phyloP scores from a whole-genome alignment of 1,139 yeast genomes.

The Sugiyamaella castrensis region DNA sequence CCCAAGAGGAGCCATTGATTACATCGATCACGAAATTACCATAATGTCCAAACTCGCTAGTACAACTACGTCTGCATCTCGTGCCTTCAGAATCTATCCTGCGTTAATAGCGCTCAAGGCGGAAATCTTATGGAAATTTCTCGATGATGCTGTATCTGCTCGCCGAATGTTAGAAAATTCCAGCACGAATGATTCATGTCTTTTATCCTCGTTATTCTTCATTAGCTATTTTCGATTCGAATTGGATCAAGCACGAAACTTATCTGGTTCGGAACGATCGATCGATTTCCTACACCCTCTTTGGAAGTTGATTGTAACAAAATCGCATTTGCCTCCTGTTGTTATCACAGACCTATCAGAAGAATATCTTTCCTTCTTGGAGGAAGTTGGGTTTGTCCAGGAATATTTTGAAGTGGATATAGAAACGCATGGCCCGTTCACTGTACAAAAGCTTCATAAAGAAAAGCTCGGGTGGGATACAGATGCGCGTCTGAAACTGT shows the following conservation, averaged over 20 bases:
- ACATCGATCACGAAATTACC: slow-evolving; percentile 20
- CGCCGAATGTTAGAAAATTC: slow-evolving; percentile 27
- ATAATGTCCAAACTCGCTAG: too few species aligned
- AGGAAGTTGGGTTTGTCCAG: slow-evolving; percentile 26
- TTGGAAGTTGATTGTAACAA: slow-evolving; percentile 21
- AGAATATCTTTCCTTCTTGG: slow-evolving; percentile 32
- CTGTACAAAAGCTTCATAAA: slow-evolving; percentile 25
- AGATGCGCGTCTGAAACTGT: slow-evolving; percentile 27
- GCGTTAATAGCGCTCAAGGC: slow-evolving; percentile 25
- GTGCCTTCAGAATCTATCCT: slow-evolving; percentile 17
- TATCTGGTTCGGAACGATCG: not conserved
- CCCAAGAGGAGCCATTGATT: slow-evolving; percentile 22
- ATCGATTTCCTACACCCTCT: slow-evolving; percentile 15
- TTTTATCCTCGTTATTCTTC: slow-evolving; percentile 25
- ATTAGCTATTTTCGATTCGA: slow-evolving; percentile 36
- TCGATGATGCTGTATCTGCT: slow-evolving; percentile 27
- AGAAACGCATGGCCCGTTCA: slow-evolving; percentile 38
- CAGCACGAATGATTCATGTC: slow-evolving; percentile 24
- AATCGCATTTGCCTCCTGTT: slow-evolving; percentile 32
- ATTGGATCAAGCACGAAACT: slow-evolving; percentile 19
- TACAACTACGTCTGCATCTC: not conserved
- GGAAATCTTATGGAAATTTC: slow-evolving; percentile 29
- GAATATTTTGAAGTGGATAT: slow-evolving; percentile 36
- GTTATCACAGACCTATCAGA: slow-evolving; percentile 33
- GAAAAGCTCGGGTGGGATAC: slow-evolving; percentile 25